Evolutionary conservation across 108 stramenopile species (phyloP), one percentile per base, ranked within the genome.

Genomic region (Licmophora abbreviata): DNA sequence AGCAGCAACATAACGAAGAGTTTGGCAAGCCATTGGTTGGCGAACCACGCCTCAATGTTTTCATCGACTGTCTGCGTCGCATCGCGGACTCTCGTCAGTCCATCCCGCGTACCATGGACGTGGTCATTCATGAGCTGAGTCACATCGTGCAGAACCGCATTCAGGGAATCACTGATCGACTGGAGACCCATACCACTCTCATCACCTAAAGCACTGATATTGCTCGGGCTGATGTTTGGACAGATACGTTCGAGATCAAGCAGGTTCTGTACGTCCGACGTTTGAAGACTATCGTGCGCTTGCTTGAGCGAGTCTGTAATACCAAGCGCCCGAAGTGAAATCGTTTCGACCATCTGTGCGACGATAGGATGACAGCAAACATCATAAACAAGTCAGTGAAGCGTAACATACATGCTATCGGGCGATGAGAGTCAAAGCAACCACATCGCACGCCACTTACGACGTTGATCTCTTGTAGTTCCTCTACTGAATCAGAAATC

Each of bases 1-100:
- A 67, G 67, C 29, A 77, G 22, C 3, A 57, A 43, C 34, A 67
- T 29, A 1, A 77, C 14, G 21, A 66, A 48, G 33, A 72, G 43
- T 40, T 72, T 72, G 28, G 59, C 44, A 3, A 65, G 34, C 71
- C 71, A 72, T 44, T 72, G 59, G 36, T 61, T 53, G 1, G 49
- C 28, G 25, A 50, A 54, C 49, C 56, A 47, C 59, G 54, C 52
- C 18, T 56, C 50, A 21, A 72, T 55, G 0, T 46, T 12, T 11
- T 37, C 15, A 22, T 50, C 30, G 14, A 31, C 12, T 32, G 24
- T 2, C 25, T 21, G 24, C 8, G 44, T 46, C n/a, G 14, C n/a
- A 14, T 25, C 26, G 21, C n/a, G 20, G 20, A 46, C 25, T 26
- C 14, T 46, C 18, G n/a, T n/a, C n/a, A 46, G 26, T 3, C 44